phyloP scores from a whole-genome alignment of 2,329 filamentous ascomycete genomes.

The Akanthomyces uredinophilus region DNA sequence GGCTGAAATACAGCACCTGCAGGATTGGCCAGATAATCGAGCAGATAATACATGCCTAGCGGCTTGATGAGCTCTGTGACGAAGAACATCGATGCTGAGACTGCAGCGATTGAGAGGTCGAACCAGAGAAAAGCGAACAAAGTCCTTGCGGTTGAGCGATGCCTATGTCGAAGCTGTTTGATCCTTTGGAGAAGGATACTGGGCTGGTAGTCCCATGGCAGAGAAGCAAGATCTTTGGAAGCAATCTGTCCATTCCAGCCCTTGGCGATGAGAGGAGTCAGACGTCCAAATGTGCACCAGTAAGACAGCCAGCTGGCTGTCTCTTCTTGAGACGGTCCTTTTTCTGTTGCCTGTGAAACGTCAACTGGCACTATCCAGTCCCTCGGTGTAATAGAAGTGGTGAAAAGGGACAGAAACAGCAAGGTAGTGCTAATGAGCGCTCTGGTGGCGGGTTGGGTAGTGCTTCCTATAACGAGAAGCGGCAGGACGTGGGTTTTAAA shows the following conservation, averaged over 20 bases:
- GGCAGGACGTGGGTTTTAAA: neutral
- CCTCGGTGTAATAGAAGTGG: neutral
- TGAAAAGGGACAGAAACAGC: neutral
- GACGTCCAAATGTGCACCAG: conserved; percentile 38
- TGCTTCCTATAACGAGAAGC: neutral
- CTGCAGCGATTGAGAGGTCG: conserved; percentile 29
- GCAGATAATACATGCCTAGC: conserved; percentile 37
- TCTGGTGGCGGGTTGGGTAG: neutral
- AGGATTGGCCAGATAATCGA: conserved; percentile 25
- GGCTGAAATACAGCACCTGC: conserved; percentile 32
- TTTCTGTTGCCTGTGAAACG: neutral
- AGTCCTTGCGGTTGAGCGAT: neutral
- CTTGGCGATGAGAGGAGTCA: conserved; percentile 36
- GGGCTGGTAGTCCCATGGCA: conserved; percentile 1
- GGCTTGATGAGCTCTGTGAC: conserved; percentile 38
- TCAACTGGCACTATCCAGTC: neutral
- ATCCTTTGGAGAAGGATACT: conserved; percentile 27
- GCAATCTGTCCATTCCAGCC: conserved; percentile 31
- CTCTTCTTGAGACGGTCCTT: conserved; percentile 36
- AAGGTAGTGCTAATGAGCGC: neutral
- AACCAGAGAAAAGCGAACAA: neutral
- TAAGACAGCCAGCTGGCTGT: conserved; percentile 40
- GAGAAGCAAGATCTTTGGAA: neutral
- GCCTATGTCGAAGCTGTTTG: conserved; percentile 25
- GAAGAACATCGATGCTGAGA: conserved; percentile 27